These are phyloP conservation scores for Trichoderma asperellum DNA, from an alignment of 2,329 filamentous ascomycete genomes.

Conservation along the genomic window DNA sequence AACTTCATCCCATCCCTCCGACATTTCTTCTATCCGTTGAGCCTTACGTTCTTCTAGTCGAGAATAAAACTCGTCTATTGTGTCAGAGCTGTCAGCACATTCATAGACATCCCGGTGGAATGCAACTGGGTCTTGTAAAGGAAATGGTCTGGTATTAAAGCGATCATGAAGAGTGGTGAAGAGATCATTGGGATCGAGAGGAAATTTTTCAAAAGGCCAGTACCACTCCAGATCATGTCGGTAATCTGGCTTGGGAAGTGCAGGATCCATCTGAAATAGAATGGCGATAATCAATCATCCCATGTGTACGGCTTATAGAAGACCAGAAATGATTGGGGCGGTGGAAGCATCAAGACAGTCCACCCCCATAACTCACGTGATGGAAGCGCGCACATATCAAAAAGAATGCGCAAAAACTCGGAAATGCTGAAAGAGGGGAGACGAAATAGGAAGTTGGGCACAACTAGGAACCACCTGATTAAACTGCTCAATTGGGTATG, in stretches of 20 bases:
- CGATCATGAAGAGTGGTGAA: slow-evolving; percentile 10
- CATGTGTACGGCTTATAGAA: neutral
- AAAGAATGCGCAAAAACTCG: neutral
- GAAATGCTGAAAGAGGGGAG: neutral
- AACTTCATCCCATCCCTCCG: neutral
- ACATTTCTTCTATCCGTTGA: neutral
- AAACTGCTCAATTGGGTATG: neutral
- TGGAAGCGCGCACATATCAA: neutral
- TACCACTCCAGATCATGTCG: neutral
- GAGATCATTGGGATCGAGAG: neutral
- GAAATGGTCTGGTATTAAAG: neutral
- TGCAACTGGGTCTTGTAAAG: slow-evolving; percentile 3
- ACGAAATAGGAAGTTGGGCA: neutral
- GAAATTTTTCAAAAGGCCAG: neutral
- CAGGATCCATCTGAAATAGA: neutral
- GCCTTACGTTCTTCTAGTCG: neutral
- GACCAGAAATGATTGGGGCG: neutral
- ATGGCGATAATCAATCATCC: neutral
- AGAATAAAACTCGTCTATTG: neutral
- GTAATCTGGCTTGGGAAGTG: neutral
- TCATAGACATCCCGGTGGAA: slow-evolving; percentile 6
- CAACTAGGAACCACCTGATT: neutral
- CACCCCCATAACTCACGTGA: neutral
- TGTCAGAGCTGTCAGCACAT: neutral
- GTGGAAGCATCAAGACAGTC: neutral